Evolutionary conservation across 2,329 filamentous ascomycete genomes (phyloP), one percentile per base, ranked within the genome.

Genomic region (Paecilomyces dactylethromorphus): DNA sequence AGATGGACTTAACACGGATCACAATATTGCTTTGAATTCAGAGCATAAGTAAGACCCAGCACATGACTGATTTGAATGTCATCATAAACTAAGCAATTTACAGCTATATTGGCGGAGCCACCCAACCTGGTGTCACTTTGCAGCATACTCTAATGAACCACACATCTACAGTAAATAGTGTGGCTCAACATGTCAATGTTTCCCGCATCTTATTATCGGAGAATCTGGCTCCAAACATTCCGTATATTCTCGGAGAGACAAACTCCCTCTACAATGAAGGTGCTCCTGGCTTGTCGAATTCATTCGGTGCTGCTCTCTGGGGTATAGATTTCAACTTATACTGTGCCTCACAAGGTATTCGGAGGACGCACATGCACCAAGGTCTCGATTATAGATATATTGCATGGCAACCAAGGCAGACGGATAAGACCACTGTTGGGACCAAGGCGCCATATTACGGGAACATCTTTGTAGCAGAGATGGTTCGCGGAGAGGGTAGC

Each of bases 381-480:
- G 85, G 85, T 11, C 86, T 82, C 13, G 79, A 86, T 67, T 87
- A 84, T 67, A 78, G 84, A 7, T 87, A 87, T 67, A 77, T 77
- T 60, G 74, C 78, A 53, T 87, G 85, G 85, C 85, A 88, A 65
- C 84, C 85, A 0, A 64, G 86, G 52, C 65, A 73, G 3, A 86
- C 84, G 0, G 68, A 74, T 54, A 75, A 76, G 13, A 79, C 80
- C 0, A 72, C 74, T 7, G 74, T 78, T 1, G 85, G 84, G 13
- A 87, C 84, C 21, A 87, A 86, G 66, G 74, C 85, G 0, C 84
- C 85, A 0, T 89, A 87, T 69, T 88, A 88, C 64, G 85, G 83
- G 15, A 84, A 83, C 68, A 73, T 87, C 15, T 81, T 81, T 32
- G 82, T 84, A 1, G 84, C 85, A 0, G 78, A 80, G 1, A 82